Evolutionary conservation across 495 filamentous ascomycete species (phyloP), one percentile per base, ranked within the genome.

Genomic region (Aspergillus egyptiacus): DNA sequence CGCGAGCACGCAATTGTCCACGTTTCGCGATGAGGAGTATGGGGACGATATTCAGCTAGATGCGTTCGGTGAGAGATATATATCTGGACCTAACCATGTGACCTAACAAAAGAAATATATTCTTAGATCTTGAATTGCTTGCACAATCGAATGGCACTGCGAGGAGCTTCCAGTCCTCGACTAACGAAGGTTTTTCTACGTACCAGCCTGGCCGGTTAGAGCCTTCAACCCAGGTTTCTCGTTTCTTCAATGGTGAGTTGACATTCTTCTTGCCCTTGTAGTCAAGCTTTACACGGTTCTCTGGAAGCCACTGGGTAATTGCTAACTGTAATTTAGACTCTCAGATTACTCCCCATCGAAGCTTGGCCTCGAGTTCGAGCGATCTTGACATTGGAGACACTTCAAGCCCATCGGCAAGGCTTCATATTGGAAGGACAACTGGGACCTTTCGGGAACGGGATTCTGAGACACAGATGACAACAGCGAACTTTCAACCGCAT

Each of bases 31-130:
- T 17, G 58, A 63, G 36, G 62, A 61, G 4, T 18, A 25, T 18
- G 31, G 25, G 3, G 23, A 32, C 23, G 60, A 61, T 17, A 20
- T 58, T 46, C 45, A 69, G 25, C 59, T 73, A 17, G 76, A 80
- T 69, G 69, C 65, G 3, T 79, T 78, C 60, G 76, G 78, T 81
- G 49, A 58, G 66, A 58, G 1, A 14, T 25, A 6, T 20, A 36
- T 25, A 50, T 7, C 6, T 3, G 8, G 13, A 2, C 39, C 18
- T 3, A 7, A 18, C 7, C 4, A 27, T 27, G 24, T 5, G 5
- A 27, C 8, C 24, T 27, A 27, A 27, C 8, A 4, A 39, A 19
- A 2, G 1, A 6, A 34, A 18, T 25, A 18, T 37, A 15, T 9
- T 2, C 18, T 33, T 33, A 74, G 71, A 74, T 28, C 57, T 70